Base-by-base conservation (phyloP, 2,329 filamentous ascomycete species). In the Fusarium sp. region DNA sequence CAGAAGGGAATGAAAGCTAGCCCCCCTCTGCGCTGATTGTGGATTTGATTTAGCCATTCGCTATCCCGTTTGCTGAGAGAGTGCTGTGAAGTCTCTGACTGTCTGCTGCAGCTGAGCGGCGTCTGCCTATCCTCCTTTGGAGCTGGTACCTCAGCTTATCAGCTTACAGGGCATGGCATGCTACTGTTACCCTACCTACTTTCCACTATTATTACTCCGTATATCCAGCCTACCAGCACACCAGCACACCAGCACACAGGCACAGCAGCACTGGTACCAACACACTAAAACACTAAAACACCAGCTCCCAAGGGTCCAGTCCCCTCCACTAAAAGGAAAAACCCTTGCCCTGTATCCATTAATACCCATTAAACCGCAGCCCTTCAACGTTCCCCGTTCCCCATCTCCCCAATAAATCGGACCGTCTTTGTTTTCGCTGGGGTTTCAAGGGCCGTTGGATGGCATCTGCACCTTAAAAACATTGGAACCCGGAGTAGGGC, bases 391-490 rank as follows among this genome's bases (percentile, higher is more conserved):
- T 57, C 59, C 58, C 46, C 60, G 37, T 47, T 57, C 59, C 58
- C 46, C 52, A 35, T 51, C 40, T 37, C 60, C 52, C 28, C 28
- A 30, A 51, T 45, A 57, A 64, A 35, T 64, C 61, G 61, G 61
- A 52, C 61, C 61, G 61, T 52, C 52, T 62, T 62, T 62, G 43
- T 54, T 64, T 45, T 49, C 41, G n/a, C 51, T 58, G 59, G 57
- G 59, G 61, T 44, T 50, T 63, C 49, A 65, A 55, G 43, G 60
- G 37, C 51, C 65, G 47, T 58, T 44, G 41, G 14, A 46, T 58
- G 48, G 48, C 44, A 68, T 62, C 28, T 65, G 47, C 54, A 53
- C 41, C 37, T 44, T 48, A 51, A 51, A 57, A 63, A 62, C 19
- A 67, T 32, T 50, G 52, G 53, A 39, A 37, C 41, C 55, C 61